A percentile compares a stretch with the other conserved stretches of the same genome.
phyloP scores from a whole-genome alignment of 495 filamentous ascomycete genomes.

The Penicillium herquei region DNA sequence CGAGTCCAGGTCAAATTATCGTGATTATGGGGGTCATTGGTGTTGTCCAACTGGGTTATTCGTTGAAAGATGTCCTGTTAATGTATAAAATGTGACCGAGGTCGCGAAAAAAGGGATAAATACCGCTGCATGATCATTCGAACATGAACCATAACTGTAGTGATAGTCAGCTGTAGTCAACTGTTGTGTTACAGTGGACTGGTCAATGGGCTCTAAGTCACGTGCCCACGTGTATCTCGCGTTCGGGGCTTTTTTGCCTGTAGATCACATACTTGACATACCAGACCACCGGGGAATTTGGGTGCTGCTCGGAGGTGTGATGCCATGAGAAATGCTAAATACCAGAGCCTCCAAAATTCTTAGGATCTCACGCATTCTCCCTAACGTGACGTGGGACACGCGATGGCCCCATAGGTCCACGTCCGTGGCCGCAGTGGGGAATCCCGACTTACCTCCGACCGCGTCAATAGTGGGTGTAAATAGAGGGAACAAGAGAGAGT shows the following conservation, averaged over 20 bases:
- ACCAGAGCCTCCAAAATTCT: slow-evolving; percentile 8
- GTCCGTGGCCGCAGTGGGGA: slow-evolving; percentile 13
- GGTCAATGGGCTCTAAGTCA: slow-evolving; percentile 4
- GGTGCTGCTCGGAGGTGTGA: not conserved
- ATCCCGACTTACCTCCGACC: slow-evolving; percentile 18
- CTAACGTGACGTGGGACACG: slow-evolving; percentile 22
- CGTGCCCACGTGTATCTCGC: slow-evolving; percentile 21
- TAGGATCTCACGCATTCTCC: slow-evolving; percentile 18
- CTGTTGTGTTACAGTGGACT: not conserved
- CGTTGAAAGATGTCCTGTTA: too few relatives aligned
- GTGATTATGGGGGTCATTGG: not conserved
- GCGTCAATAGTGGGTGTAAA: slow-evolving; percentile 10
- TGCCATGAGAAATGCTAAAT: slow-evolving; percentile 14
- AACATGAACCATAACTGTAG: too few relatives aligned
- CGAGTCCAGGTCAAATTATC: not conserved
- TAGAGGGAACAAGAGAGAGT: not conserved
- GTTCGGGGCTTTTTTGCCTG: slow-evolving; percentile 8
- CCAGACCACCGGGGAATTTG: not conserved
- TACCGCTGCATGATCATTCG: too few relatives aligned
- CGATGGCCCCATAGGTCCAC: slow-evolving; percentile 21
- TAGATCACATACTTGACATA: not conserved
- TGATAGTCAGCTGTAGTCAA: not conserved
- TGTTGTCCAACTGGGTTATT: too few relatives aligned
- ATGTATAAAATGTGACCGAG: not conserved
- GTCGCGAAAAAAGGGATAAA: too few relatives aligned